phyloP scores from a whole-genome alignment of 2,329 filamentous ascomycete species.

The Thelonectria rubi region DNA sequence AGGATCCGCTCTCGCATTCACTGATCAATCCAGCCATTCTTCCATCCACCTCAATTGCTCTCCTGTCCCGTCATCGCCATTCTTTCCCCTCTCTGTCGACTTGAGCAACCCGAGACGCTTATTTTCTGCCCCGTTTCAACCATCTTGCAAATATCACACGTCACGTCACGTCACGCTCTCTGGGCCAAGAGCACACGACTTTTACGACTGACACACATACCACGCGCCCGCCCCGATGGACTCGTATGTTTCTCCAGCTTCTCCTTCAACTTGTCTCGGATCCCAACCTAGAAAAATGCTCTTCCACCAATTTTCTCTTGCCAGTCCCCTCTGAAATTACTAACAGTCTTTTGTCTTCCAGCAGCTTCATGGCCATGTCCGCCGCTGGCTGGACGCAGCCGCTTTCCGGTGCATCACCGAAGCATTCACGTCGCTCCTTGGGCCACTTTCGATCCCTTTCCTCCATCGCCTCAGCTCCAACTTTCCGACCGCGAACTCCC shows the following conservation, averaged over 20 bases:
- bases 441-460: slow-evolving; percentile 64
- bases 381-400: slow-evolving; percentile 63
- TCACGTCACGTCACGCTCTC: slow-evolving; percentile 41
- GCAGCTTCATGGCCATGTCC: slow-evolving; percentile 57
- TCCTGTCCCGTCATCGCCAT: slow-evolving; percentile 11
- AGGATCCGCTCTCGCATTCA: slow-evolving; percentile 22
- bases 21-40: not conserved
- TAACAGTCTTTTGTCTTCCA: slow-evolving; percentile 33
- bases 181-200: slow-evolving; percentile 39
- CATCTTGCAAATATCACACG: slow-evolving; percentile 16
- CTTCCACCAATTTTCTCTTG: slow-evolving; percentile 15
- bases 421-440: slow-evolving; percentile 48
- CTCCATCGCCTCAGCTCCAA: slow-evolving; percentile 57
- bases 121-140: slow-evolving; percentile 25
- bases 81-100: slow-evolving; percentile 1
- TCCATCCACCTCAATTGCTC: slow-evolving; percentile 12
- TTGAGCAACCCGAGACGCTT: not conserved
- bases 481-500: slow-evolving; percentile 50
- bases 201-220: slow-evolving; percentile 35
- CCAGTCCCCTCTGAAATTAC: slow-evolving; percentile 12
- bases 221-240: slow-evolving; percentile 42
- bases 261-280: slow-evolving; percentile 25
- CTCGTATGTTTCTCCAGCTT: slow-evolving; percentile 42
- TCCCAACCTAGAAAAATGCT: slow-evolving; percentile 27
- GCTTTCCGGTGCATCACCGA: slow-evolving; percentile 36